Percentiles rank a stretch among this genome's conserved stretches.
These are phyloP conservation scores for Lepidium aucheri DNA, from an alignment of 345 rosid species.

Conservation along the genomic window DNA sequence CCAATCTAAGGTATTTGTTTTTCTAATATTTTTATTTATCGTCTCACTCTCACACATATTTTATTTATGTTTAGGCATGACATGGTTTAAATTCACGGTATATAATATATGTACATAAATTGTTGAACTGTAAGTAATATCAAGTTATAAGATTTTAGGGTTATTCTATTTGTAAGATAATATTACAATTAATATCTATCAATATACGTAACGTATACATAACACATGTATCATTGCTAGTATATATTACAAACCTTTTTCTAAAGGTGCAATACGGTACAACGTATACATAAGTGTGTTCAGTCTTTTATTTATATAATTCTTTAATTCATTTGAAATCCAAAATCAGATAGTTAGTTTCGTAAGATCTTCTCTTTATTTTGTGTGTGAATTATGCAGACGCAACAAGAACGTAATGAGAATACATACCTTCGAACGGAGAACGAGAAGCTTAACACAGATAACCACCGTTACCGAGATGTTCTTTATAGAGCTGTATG, in stretches of 20 bases:
- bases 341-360: neutral
- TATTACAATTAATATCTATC: too few relatives aligned
- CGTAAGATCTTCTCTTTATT: neutral
- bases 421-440: constrained; percentile 58
- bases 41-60: neutral
- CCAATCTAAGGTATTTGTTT: constrained; percentile 77
- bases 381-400: constrained; percentile 33
- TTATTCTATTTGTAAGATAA: neutral
- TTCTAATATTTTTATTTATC: neutral
- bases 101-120: too few relatives aligned
- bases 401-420: constrained; percentile 69
- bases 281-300: too few relatives aligned
- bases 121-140: neutral
- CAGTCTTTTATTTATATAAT: too few relatives aligned
- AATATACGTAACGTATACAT: too few relatives aligned
- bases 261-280: too few relatives aligned
- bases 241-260: too few relatives aligned
- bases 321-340: neutral
- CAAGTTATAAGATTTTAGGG: neutral
- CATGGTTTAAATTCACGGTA: neutral
- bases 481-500: constrained; percentile 63
- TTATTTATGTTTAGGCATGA: neutral
- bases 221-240: too few relatives aligned
- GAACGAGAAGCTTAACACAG: constrained; percentile 66
- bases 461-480: constrained; percentile 51